phyloP scores from a whole-genome alignment of 805 yeast species.

The Saccharomyces paradoxus region DNA sequence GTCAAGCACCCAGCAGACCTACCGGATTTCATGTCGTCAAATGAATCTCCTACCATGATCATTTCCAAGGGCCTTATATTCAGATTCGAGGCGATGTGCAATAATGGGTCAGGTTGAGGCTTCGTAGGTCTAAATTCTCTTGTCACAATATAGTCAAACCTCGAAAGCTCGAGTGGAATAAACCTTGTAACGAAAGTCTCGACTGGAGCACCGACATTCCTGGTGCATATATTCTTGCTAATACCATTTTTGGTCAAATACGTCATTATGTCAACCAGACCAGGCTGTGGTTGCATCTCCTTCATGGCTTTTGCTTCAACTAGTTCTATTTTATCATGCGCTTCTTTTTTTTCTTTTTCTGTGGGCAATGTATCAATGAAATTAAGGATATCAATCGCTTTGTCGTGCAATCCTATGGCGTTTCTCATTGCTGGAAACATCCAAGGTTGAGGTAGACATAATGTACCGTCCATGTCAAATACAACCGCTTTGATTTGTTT shows the following conservation, averaged over 20 bases:
- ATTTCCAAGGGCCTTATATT: slow-evolving; percentile 38
- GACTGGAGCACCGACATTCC: slow-evolving; percentile 50
- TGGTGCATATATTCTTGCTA: slow-evolving; percentile 52
- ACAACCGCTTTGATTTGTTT: slow-evolving; percentile 42
- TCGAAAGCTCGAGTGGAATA: slow-evolving; percentile 31
- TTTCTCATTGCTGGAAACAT: slow-evolving; percentile 53
- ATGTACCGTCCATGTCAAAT: slow-evolving; percentile 77
- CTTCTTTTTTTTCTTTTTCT: slow-evolving; percentile 33
- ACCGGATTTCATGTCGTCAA: slow-evolving; percentile 63
- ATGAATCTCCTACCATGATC: slow-evolving; percentile 68
- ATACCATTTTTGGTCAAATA: slow-evolving; percentile 28
- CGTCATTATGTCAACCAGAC: slow-evolving; percentile 37
- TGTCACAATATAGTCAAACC: slow-evolving; percentile 49
- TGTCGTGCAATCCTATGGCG: slow-evolving; percentile 42
- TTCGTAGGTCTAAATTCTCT: slow-evolving; percentile 61
- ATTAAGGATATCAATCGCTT: slow-evolving; percentile 44
- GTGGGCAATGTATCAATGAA: slow-evolving; percentile 39
- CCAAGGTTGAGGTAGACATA: slow-evolving; percentile 58
- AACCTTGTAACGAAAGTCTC: slow-evolving; percentile 39
- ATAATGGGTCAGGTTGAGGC: slow-evolving; percentile 56
- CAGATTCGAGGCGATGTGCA: slow-evolving; percentile 48
- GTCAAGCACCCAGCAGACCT: slow-evolving; percentile 54
- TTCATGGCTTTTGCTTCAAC: slow-evolving; percentile 61
- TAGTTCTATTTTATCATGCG: slow-evolving; percentile 38
- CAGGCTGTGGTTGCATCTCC: slow-evolving; percentile 44